phyloP scores from a whole-genome alignment of 179 eudicot genomes.

The Corrigiola litoralis region DNA sequence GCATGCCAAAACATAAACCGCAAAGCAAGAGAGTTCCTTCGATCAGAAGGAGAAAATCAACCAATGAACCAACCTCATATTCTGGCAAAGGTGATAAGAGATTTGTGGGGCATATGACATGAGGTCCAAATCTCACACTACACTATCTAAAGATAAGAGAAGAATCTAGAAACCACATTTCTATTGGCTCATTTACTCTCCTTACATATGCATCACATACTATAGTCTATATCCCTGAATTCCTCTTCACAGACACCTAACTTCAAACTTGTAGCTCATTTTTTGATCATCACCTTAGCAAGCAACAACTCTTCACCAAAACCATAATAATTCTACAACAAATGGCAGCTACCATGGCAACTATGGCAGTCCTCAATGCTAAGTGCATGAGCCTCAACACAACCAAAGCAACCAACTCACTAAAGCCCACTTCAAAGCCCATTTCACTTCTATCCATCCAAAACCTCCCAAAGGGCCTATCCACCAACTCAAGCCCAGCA shows the following conservation, averaged over 20 bases:
- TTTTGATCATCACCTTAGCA: not conserved
- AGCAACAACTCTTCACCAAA: too few relatives aligned
- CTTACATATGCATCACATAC: not conserved
- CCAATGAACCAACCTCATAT: not conserved
- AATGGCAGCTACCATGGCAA: slow-evolving; percentile 44
- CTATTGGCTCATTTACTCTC: slow-evolving; percentile 17
- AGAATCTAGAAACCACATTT: slow-evolving; percentile 43
- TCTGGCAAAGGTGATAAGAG: slow-evolving; percentile 44
- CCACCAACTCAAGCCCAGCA: slow-evolving; percentile 3
- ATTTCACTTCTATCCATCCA: slow-evolving; percentile 31
- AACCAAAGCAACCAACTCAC: slow-evolving; percentile 22
- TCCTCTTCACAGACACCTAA: not conserved
- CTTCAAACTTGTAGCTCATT: too few relatives aligned
- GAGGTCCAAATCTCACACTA: slow-evolving; percentile 45
- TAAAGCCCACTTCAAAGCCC: slow-evolving; percentile 33
- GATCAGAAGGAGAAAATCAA: not conserved
- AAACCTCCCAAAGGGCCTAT: slow-evolving; percentile 47
- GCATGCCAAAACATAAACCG: not conserved
- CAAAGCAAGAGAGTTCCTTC: not conserved
- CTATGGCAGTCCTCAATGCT: slow-evolving; percentile 40
- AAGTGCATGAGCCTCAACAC: slow-evolving; percentile 33
- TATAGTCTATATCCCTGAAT: not conserved
- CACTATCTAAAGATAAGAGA: slow-evolving; percentile 52
- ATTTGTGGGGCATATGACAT: slow-evolving; percentile 37
- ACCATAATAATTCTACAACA: not conserved